Percentiles rank a stretch among this genome's conserved stretches.
Conservation (phyloP, 331 rosid species). For the Stylosanthes scabra region DNA sequence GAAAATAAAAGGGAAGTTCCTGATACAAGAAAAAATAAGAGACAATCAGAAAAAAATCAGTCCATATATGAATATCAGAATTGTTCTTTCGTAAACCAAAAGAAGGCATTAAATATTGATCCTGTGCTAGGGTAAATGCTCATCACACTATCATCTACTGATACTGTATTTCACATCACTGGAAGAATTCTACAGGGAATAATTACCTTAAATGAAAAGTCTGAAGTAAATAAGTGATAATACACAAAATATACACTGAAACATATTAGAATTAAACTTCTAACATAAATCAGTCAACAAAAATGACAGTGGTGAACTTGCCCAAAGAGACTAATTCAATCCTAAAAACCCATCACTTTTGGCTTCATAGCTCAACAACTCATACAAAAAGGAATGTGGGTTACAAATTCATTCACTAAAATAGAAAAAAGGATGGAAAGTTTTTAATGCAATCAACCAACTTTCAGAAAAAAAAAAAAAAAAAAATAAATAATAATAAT, state of each 20-base stretch:
- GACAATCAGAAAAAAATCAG: too few relatives aligned
- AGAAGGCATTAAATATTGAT: too few relatives aligned
- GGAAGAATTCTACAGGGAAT: background rate
- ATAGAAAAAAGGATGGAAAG: background rate
- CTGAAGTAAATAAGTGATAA: background rate
- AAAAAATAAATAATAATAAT: too few relatives aligned
- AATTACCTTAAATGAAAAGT: background rate
- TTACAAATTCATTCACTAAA: background rate
- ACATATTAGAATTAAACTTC: constrained; percentile 6
- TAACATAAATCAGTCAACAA: constrained; percentile 1
- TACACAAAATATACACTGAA: background rate
- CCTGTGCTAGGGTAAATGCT: too few relatives aligned
- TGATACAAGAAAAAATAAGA: too few relatives aligned
- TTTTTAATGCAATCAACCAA: background rate
- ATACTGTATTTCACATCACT: too few relatives aligned
- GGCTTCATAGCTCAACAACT: background rate
- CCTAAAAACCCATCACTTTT: background rate
- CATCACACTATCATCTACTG: too few relatives aligned
- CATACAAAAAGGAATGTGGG: background rate
- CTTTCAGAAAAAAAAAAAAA: background rate
- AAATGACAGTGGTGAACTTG: background rate
- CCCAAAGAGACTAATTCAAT: too few relatives aligned
- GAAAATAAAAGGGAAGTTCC: too few relatives aligned
- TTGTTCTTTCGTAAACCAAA: too few relatives aligned
- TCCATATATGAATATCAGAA: too few relatives aligned